Conservation (phyloP, 2,329 filamentous ascomycete genomes). For the Simplicillium aogashimaense region DNA sequence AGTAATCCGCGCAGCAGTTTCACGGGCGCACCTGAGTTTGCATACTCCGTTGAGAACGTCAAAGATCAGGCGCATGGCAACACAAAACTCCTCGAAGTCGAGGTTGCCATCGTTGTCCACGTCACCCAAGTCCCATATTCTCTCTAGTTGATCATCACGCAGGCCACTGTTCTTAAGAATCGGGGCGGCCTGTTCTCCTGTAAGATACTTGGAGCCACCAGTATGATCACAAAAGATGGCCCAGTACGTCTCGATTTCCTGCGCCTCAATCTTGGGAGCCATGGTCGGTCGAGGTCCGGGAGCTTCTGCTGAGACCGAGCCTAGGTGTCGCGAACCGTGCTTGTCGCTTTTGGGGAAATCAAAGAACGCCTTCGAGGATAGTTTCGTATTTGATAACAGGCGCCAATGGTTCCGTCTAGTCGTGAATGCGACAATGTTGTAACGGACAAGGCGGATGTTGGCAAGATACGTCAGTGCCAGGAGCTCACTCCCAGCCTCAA, state of each 20-base stretch:
- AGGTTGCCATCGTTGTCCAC: constrained; percentile 96
- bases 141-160: constrained; percentile 73
- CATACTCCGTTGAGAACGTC: constrained; percentile 89
- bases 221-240: constrained; percentile 53
- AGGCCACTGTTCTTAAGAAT: constrained; percentile 55
- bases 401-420: no score
- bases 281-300: constrained; percentile 12
- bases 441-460: constrained; percentile 1
- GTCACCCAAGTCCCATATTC: constrained; percentile 94
- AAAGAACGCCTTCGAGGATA: constrained; percentile 1
- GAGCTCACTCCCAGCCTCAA: no score
- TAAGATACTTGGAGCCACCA: constrained; percentile 49
- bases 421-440: not conserved
- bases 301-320: constrained; percentile 19
- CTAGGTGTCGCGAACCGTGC: not conserved
- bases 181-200: constrained; percentile 51
- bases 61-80: constrained; percentile 96
- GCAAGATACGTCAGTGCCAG: constrained; percentile 1
- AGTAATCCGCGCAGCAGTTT: constrained; percentile 1
- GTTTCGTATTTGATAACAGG: constrained; percentile 1
- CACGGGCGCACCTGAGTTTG: constrained; percentile 7
- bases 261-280: constrained; percentile 51
- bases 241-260: constrained; percentile 57
- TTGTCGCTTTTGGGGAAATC: no score
- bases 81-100: constrained; percentile 99